A percentile compares a stretch with the other conserved stretches of the same genome.
phyloP scores from a whole-genome alignment of 2,329 filamentous ascomycete species.

The Simplicillium sp. region DNA sequence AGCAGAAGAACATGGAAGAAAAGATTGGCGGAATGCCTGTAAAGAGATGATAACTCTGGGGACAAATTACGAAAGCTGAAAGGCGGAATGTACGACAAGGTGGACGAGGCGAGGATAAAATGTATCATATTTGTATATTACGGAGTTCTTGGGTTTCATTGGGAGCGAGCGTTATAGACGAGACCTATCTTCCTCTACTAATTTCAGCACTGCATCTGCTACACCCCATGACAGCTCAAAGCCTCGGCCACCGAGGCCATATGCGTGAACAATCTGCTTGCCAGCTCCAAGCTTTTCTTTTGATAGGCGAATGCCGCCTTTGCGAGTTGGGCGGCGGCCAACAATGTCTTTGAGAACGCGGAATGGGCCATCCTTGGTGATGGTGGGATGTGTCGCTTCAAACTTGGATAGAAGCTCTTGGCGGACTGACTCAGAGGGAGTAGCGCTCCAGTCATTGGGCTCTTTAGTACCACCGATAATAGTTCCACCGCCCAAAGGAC shows the following conservation, averaged over 20 bases:
- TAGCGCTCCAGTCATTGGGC: slow-evolving; percentile 1
- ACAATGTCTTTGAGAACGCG: background rate
- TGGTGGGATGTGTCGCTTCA: background rate
- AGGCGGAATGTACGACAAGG: background rate
- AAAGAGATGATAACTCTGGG: slow-evolving; percentile 18
- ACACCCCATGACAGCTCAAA: slow-evolving; percentile 50
- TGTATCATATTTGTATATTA: too few species aligned
- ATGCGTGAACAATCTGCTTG: slow-evolving; percentile 36
- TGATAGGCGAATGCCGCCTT: slow-evolving; percentile 24
- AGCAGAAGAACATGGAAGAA: slow-evolving; percentile 35
- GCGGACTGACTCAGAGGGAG: too few species aligned
- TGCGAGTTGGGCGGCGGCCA: slow-evolving; percentile 4
- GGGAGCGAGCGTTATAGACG: too few species aligned
- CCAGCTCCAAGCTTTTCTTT: slow-evolving; percentile 24
- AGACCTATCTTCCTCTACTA: too few species aligned
- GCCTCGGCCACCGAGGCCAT: slow-evolving; percentile 46
- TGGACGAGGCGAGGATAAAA: background rate
- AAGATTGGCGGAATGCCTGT: slow-evolving; percentile 44
- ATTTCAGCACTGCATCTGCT: slow-evolving; percentile 29
- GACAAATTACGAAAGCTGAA: slow-evolving; percentile 1
- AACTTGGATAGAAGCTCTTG: background rate
- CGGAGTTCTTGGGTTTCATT: too few species aligned
- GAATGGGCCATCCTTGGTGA: background rate
- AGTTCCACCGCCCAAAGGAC: background rate
- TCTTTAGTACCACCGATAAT: slow-evolving; percentile 4